Evolutionary conservation across 2,329 filamentous ascomycete species (phyloP).

Genomic region (Tolypocladium ophioglossoides): DNA sequence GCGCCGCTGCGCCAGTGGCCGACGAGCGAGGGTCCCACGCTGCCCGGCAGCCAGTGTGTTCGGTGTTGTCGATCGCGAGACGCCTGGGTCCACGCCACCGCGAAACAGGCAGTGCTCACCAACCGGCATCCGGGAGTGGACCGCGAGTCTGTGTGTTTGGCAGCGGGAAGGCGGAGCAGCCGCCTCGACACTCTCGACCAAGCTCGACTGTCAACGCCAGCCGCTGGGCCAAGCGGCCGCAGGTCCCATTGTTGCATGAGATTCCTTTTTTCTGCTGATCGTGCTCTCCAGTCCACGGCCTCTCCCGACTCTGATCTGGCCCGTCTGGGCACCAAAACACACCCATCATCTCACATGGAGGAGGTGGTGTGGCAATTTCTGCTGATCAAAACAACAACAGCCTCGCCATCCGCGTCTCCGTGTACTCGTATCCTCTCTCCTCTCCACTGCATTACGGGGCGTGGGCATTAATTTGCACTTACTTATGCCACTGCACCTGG

Average conservation of each 20-base stretch:
- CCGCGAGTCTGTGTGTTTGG: not conserved
- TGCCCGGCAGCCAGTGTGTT: not conserved
- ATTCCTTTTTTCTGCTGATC: not conserved
- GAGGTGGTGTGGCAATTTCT: slow-evolving; percentile 9
- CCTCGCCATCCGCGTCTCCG: slow-evolving; percentile 4
- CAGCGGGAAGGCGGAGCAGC: not conserved
- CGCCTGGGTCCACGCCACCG: not conserved
- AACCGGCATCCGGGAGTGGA: not conserved
- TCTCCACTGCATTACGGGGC: slow-evolving; percentile 10
- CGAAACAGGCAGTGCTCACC: not conserved
- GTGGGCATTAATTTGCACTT: slow-evolving; percentile 1
- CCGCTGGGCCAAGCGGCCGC: not conserved
- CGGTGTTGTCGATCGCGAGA: not conserved
- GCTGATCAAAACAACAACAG: slow-evolving; percentile 20
- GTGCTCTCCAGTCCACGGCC: not conserved
- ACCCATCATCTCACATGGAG: not conserved
- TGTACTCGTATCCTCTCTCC: slow-evolving; percentile 3
- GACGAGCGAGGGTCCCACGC: not conserved
- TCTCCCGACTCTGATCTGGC: not conserved
- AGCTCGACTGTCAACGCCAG: not conserved
- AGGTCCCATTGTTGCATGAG: not conserved
- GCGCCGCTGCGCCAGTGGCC: not conserved
- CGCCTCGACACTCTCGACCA: not conserved
- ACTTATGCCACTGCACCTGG: not conserved
- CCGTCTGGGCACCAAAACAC: not conserved